Base-by-base conservation (phyloP, 129 eudicot genomes). In the Calendula officinalis region DNA sequence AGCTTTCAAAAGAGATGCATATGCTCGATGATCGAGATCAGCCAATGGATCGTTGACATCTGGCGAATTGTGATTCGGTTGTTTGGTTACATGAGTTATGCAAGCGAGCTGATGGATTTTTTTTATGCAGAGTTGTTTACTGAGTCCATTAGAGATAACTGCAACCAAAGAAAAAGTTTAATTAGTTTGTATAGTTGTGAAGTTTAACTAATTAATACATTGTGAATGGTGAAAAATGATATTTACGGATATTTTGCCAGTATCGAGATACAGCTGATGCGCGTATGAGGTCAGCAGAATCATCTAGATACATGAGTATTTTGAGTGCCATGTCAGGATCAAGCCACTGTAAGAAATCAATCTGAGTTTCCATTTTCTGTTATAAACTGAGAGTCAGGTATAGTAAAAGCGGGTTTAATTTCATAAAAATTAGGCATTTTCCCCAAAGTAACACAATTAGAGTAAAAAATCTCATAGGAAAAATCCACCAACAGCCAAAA, bases 101-200 rank as follows among this genome's bases (percentile, higher is more conserved):
- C 62, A 41, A 44, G 85, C 73, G 8, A 92, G 80, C 59, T 85
- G 91, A 1, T 95, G 92, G 41, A 72, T 83, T 55, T 10, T 46
- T 75, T 35, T 83, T 61, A 74, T 10, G 68, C 92, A 92, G 30
- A 92, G 64, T 53, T 79, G 80, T 76, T 86, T 92, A 51, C 84
- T 78, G 43, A 92, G 75, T 56, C 84, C 92, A 59, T 81, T 69
- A 40, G 87, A 43, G 60, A 85, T 67, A 73, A 92, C 96, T 92
- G 87, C 77, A 74, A 63, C 50, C 37, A 52, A 3, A 6, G 3
- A 7, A 42, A 42, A 42, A 42, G 47, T n/a, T 42, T 42, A 42
- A 42, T 12, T 6, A 42, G 8, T n/a, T n/a, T n/a, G n/a, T n/a
- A n/a, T n/a, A n/a, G n/a, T n/a, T n/a, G n/a, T n/a, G n/a, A n/a